A percentile compares a stretch with the other conserved stretches of the same genome.
Evolutionary conservation across 257 asterid species (phyloP).

Genomic region (Parsonsia alboflavescens): DNA sequence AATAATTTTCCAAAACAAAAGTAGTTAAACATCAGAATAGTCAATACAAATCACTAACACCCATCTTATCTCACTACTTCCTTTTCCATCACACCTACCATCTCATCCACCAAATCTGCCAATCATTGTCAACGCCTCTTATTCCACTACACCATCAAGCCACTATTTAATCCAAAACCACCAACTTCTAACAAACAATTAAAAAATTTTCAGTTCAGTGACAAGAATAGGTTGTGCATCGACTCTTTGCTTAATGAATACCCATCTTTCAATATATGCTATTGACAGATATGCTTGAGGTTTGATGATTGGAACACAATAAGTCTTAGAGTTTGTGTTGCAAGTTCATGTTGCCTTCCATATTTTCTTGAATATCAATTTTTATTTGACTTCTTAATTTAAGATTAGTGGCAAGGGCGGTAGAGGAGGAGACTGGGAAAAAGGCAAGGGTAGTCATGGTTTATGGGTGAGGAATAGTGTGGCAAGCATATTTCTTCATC

Average conservation of each 20-base stretch:
- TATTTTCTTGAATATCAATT: background rate
- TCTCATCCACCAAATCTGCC: background rate
- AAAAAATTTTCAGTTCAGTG: background rate
- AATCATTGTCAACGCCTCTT: background rate
- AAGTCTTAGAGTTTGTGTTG: background rate
- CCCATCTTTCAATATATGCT: no score
- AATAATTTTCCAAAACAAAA: background rate
- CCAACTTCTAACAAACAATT: no score
- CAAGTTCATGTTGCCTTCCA: background rate
- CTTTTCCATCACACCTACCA: background rate
- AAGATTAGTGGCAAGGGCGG: background rate
- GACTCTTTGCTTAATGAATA: background rate
- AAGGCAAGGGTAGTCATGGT: no score
- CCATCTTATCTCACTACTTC: background rate
- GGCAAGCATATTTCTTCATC: no score
- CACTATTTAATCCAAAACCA: background rate
- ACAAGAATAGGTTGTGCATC: background rate
- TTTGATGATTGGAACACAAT: background rate
- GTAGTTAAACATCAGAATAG: background rate
- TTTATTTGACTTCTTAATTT: no score
- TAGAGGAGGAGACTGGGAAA: no score
- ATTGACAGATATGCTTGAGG: background rate
- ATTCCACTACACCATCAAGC: background rate
- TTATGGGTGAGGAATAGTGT: no score
- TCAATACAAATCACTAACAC: background rate